These are phyloP conservation scores for Saturnispora mendoncae DNA, from an alignment of 805 yeast genomes.

Conservation along the genomic window DNA sequence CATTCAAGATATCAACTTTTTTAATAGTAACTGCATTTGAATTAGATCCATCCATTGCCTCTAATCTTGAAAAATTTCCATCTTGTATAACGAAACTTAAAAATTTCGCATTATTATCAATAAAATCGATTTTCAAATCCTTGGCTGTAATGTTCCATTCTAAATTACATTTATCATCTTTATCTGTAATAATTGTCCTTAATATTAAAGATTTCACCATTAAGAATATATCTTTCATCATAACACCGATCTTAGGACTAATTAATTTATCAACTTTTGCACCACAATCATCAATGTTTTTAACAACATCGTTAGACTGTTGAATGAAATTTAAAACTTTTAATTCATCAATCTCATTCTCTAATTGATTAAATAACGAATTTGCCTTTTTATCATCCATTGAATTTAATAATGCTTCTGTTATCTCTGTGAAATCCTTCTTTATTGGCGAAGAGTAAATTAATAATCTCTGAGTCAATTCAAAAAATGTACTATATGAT, in stretches of 20 bases:
- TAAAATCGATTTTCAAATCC: conserved; percentile 61
- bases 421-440: conserved; percentile 44
- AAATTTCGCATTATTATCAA: conserved; percentile 45
- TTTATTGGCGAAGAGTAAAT: conserved; percentile 59
- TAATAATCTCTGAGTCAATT: conserved; percentile 53
- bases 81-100: conserved; percentile 60
- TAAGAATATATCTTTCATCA: conserved; percentile 35
- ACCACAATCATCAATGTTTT: conserved; percentile 32
- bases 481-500: conserved; percentile 62
- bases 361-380: conserved; percentile 14
- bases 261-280: conserved; percentile 27
- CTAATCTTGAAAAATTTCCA: conserved; percentile 52
- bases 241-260: conserved; percentile 30
- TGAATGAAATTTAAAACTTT: conserved; percentile 11
- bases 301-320: conserved; percentile 34
- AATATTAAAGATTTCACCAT: conserved; percentile 33
- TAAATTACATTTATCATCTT: conserved; percentile 19
- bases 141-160: conserved; percentile 63
- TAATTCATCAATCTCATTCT: conserved; percentile 9
- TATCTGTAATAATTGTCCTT: conserved; percentile 17
- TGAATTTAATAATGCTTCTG: conserved; percentile 59
- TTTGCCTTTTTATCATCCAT: conserved; percentile 58
- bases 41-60: conserved; percentile 58
- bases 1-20: conserved; percentile 61
- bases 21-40: conserved; percentile 49